Evolutionary conservation across 441 rosid species (phyloP).

Genomic region (Mallotus japonicus): DNA sequence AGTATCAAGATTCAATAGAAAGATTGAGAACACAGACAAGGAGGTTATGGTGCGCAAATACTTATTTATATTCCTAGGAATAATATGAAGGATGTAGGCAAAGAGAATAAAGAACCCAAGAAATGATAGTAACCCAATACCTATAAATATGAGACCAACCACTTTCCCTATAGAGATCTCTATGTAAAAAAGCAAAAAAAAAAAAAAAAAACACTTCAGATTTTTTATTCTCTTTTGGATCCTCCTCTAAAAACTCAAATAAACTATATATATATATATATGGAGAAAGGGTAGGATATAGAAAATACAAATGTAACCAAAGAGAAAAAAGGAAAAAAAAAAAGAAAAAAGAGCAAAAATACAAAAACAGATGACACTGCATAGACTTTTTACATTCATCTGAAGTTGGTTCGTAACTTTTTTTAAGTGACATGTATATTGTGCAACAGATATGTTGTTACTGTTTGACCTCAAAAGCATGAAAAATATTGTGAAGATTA

Average conservation of each 20-base stretch:
- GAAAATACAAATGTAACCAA: neutral
- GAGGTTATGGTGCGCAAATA: neutral
- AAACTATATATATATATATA: too few species aligned
- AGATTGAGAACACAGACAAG: neutral
- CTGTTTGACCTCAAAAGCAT: constrained; percentile 35
- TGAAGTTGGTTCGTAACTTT: neutral
- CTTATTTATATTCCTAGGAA: neutral
- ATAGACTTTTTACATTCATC: constrained; percentile 10
- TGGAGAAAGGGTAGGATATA: too few species aligned
- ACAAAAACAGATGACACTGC: neutral
- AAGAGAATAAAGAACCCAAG: constrained; percentile 5
- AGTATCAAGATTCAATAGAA: neutral
- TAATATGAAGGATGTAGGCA: neutral
- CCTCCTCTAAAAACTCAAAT: too few species aligned
- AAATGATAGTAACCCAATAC: constrained; percentile 25
- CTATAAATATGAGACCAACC: constrained; percentile 24
- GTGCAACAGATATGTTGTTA: constrained; percentile 25
- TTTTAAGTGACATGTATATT: neutral
- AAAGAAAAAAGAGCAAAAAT: neutral
- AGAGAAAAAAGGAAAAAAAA: too few species aligned
- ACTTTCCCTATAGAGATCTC: constrained; percentile 10
- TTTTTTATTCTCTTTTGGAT: too few species aligned
- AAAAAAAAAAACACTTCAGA: neutral
- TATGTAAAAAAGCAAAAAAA: neutral
- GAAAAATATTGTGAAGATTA: constrained; percentile 14